Evolutionary conservation across 495 filamentous ascomycete species (phyloP).

Genomic region (Articulospora tetracladia): DNA sequence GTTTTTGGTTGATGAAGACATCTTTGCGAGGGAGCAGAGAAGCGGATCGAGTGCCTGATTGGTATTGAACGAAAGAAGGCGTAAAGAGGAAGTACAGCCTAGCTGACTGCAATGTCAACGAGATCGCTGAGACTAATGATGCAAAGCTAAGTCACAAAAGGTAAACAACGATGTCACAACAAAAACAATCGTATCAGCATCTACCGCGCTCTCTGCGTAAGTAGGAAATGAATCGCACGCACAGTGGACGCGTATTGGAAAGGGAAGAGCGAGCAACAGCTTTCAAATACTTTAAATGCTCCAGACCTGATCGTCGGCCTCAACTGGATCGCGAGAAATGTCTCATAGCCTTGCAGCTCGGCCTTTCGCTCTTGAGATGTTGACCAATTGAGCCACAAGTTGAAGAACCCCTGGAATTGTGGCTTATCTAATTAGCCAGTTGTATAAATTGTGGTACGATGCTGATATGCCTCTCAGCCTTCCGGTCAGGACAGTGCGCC

Average conservation of each 20-base stretch:
- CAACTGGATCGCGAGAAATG: not conserved
- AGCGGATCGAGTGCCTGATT: not conserved
- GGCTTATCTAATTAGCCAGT: not conserved
- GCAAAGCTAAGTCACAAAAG: too few species aligned
- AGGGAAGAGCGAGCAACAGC: too few species aligned
- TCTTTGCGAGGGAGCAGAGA: not conserved
- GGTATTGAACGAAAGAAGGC: too few species aligned
- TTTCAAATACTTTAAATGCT: not conserved
- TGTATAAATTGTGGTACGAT: too few species aligned
- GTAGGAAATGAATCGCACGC: not conserved
- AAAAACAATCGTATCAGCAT: too few species aligned
- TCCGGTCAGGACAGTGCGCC: too few species aligned
- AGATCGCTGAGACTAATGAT: too few species aligned
- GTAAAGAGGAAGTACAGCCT: too few species aligned
- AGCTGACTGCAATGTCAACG: too few species aligned
- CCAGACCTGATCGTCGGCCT: not conserved
- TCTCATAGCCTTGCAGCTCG: not conserved
- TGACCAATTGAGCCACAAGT: not conserved
- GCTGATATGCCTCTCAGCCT: too few species aligned
- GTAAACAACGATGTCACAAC: too few species aligned
- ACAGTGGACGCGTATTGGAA: too few species aligned
- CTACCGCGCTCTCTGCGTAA: not conserved
- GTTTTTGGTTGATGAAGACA: conserved; percentile 22
- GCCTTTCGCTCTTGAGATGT: not conserved
- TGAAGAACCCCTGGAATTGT: not conserved